Evolutionary conservation across 2,329 filamentous ascomycete genomes (phyloP).

Genomic region (Colletotrichum agaves): DNA sequence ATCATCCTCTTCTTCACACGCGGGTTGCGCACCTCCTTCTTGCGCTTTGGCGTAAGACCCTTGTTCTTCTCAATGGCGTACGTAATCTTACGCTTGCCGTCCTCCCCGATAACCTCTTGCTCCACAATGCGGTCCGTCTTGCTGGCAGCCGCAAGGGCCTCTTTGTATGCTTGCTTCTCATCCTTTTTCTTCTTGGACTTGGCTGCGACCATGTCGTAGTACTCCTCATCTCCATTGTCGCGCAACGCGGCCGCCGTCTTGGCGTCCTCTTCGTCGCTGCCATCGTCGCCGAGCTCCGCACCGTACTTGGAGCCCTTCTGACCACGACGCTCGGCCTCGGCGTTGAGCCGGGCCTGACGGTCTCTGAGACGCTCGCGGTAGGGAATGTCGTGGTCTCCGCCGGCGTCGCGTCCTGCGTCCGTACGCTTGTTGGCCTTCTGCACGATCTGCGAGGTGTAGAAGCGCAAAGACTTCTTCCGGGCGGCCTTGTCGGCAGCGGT

Average conservation of each 20-base stretch:
- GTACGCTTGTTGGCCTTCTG: conserved; percentile 92
- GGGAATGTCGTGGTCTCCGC: conserved; percentile 85
- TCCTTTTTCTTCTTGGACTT: conserved; percentile 76
- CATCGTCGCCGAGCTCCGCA: conserved; percentile 69
- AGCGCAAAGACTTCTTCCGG: conserved; percentile 91
- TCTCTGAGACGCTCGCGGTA: conserved; percentile 90
- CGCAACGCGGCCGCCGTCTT: conserved; percentile 60
- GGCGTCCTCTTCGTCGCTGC: conserved; percentile 74
- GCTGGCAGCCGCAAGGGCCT: conserved; percentile 68
- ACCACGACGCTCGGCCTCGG: conserved; percentile 87
- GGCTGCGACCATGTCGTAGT: conserved; percentile 89
- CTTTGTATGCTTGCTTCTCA: conserved; percentile 72
- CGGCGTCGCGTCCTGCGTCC: conserved; percentile 76
- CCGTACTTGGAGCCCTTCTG: conserved; percentile 71
- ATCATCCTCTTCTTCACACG: conserved; percentile 98
- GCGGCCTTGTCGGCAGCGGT: conserved; percentile 88
- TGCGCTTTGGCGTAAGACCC: conserved; percentile 86
- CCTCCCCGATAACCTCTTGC: conserved; percentile 76
- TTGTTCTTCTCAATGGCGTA: conserved; percentile 99
- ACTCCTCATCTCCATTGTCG: conserved; percentile 73
- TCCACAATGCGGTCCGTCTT: conserved; percentile 73
- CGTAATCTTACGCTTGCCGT: conserved; percentile 91
- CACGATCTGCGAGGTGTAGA: conserved; percentile 97
- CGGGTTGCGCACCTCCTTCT: conserved; percentile 95
- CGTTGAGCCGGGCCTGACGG: conserved; percentile 84